phyloP scores from a whole-genome alignment of 129 eudicot genomes.

The Centrapalus pauciflorus region DNA sequence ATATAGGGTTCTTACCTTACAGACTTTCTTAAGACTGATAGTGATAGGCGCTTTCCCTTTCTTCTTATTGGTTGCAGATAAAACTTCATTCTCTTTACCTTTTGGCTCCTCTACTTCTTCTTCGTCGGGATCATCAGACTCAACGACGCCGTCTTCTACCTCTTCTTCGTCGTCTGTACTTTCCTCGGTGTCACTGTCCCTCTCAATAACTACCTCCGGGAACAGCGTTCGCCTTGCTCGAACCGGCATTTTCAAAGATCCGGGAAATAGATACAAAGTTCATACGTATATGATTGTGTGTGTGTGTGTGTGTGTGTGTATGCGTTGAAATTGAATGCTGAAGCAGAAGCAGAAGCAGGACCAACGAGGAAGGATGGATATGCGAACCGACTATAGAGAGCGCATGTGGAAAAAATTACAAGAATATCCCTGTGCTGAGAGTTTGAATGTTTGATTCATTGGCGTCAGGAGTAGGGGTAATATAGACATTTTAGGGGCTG shows the following conservation, averaged over 20 bases:
- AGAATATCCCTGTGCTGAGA: slow-evolving; percentile 3
- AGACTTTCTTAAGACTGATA: slow-evolving; percentile 76
- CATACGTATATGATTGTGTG: neutral
- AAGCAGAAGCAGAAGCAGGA: neutral
- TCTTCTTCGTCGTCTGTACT: slow-evolving; percentile 58
- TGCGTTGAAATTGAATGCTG: neutral
- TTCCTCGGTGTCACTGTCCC: slow-evolving; percentile 61
- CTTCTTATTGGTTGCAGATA: slow-evolving; percentile 22
- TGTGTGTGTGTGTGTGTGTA: neutral
- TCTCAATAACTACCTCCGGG: slow-evolving; percentile 67
- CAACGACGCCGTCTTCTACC: slow-evolving; percentile 45
- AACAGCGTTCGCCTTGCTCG: slow-evolving; percentile 48
- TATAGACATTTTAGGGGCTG: neutral
- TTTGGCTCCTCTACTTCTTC: slow-evolving; percentile 21
- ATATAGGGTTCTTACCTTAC: slow-evolving; percentile 57
- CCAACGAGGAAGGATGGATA: too few species aligned
- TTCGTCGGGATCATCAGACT: slow-evolving; percentile 18
- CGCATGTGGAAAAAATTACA: slow-evolving; percentile 1
- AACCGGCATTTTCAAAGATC: slow-evolving; percentile 40
- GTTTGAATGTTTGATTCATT: too few species aligned
- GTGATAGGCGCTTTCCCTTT: slow-evolving; percentile 57
- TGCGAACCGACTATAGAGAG: slow-evolving; percentile 12
- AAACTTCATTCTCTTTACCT: slow-evolving; percentile 17
- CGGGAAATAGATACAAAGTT: neutral
- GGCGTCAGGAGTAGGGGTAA: slow-evolving; percentile 9